Percentiles rank a stretch among this genome's conserved stretches.
Evolutionary conservation across 768 basidiomycete genomes (phyloP).

Genomic region (Russula sp.): DNA sequence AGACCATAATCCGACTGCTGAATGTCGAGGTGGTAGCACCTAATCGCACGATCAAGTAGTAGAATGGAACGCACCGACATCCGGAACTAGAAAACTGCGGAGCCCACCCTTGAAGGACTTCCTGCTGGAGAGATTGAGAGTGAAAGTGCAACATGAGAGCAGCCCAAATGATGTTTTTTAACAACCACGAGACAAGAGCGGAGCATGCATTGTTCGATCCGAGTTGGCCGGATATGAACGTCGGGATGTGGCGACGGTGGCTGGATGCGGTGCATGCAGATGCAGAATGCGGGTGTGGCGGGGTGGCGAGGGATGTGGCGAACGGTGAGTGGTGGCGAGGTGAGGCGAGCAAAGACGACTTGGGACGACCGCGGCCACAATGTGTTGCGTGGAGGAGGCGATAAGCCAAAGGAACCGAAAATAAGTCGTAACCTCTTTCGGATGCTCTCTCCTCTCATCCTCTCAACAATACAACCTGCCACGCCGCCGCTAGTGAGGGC

Average conservation of each 20-base stretch:
- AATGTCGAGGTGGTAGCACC: background rate
- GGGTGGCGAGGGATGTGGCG: background rate
- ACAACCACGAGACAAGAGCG: background rate
- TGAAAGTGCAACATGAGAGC: background rate
- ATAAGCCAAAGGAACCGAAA: too few species aligned
- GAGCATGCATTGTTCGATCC: background rate
- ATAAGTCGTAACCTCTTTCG: background rate
- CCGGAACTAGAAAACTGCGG: background rate
- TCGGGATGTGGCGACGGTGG: background rate
- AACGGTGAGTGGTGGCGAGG: too few species aligned
- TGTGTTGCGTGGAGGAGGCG: too few species aligned
- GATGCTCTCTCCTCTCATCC: background rate
- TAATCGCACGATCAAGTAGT: background rate
- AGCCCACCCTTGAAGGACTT: background rate
- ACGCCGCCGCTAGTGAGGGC: background rate
- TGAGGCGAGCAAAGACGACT: too few species aligned
- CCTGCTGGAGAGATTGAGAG: background rate
- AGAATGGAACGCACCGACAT: constrained; percentile 2
- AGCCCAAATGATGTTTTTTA: background rate
- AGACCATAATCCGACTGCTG: background rate
- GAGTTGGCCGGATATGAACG: too few species aligned
- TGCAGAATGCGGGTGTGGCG: background rate
- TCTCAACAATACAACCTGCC: background rate
- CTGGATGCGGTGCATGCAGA: too few species aligned
- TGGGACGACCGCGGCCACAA: too few species aligned